phyloP scores from a whole-genome alignment of 805 yeast genomes.

The Teunomyces barrocoloradensis region DNA sequence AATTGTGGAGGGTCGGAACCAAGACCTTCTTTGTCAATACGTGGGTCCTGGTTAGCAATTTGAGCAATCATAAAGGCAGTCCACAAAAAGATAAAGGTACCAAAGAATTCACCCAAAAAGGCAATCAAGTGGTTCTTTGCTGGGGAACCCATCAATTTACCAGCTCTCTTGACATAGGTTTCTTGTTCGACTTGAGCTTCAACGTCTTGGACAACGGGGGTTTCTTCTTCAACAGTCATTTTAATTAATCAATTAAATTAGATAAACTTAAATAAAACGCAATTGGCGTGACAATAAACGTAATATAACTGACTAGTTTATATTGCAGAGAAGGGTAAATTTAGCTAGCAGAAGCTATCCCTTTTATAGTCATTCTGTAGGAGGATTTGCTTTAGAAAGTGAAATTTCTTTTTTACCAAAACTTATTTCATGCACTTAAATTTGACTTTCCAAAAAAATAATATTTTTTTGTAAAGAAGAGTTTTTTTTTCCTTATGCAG shows the following conservation, averaged over 20 bases:
- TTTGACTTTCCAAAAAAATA: neutral
- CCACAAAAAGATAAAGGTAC: conserved; percentile 83
- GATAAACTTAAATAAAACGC: neutral
- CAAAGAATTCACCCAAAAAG: conserved; percentile 76
- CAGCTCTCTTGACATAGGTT: conserved; percentile 24
- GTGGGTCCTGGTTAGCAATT: conserved; percentile 64
- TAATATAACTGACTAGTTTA: neutral
- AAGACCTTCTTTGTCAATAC: conserved; percentile 12
- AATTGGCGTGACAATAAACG: neutral
- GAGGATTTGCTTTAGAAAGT: neutral
- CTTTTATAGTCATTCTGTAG: neutral
- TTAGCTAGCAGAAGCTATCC: neutral
- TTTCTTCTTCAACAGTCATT: conserved; percentile 1
- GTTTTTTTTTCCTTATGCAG: neutral
- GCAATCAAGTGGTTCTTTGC: conserved; percentile 60
- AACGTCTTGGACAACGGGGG: conserved; percentile 16
- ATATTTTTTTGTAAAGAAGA: neutral
- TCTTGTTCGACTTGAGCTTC: conserved; percentile 28
- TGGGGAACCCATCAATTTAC: conserved; percentile 15
- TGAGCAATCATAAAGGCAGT: conserved; percentile 81
- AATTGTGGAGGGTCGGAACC: conserved; percentile 65
- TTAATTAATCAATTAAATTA: neutral
- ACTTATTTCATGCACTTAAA: neutral
- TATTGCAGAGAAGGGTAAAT: neutral
- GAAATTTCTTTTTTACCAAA: neutral